Evolutionary conservation across 1,139 yeast species (phyloP).

Genomic region (Lodderomyces margitis): DNA sequence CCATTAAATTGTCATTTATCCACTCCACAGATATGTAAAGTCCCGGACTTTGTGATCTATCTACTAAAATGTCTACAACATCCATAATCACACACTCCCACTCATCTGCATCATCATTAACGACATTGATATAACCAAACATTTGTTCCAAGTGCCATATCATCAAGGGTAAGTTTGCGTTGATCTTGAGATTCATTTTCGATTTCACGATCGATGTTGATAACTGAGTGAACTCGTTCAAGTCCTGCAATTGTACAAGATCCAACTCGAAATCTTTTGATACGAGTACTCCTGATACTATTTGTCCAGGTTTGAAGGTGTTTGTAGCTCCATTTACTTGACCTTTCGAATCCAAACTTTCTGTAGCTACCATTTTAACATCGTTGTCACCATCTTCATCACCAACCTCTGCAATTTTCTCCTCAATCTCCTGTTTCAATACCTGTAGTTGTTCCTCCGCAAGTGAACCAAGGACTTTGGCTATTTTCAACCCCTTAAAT

Average conservation of each 20-base stretch:
- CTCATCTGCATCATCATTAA: conserved; percentile 60
- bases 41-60: conserved; percentile 37
- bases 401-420: conserved; percentile 16
- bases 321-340: not conserved
- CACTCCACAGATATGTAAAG: conserved; percentile 70
- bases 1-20: conserved; percentile 80
- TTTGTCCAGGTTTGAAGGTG: conserved; percentile 33
- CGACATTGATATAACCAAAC: conserved; percentile 81
- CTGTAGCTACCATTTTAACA: conserved; percentile 5
- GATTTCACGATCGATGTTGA: conserved; percentile 85
- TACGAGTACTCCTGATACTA: conserved; percentile 84
- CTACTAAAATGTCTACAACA: conserved; percentile 46
- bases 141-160: conserved; percentile 91
- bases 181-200: conserved; percentile 71
- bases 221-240: conserved; percentile 84
- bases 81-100: conserved; percentile 53
- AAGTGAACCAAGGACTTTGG: conserved; percentile 78
- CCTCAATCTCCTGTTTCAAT: conserved; percentile 32
- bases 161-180: conserved; percentile 77
- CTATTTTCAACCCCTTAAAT: conserved; percentile 81
- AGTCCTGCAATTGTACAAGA: conserved; percentile 77
- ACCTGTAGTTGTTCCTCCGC: conserved; percentile 52
- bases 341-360: not conserved
- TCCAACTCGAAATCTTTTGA: conserved; percentile 88
- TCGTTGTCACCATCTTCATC: conserved; percentile 13